Evolutionary conservation across 306 rosid species (phyloP).

Genomic region (Oxytropis ochrocephala): DNA sequence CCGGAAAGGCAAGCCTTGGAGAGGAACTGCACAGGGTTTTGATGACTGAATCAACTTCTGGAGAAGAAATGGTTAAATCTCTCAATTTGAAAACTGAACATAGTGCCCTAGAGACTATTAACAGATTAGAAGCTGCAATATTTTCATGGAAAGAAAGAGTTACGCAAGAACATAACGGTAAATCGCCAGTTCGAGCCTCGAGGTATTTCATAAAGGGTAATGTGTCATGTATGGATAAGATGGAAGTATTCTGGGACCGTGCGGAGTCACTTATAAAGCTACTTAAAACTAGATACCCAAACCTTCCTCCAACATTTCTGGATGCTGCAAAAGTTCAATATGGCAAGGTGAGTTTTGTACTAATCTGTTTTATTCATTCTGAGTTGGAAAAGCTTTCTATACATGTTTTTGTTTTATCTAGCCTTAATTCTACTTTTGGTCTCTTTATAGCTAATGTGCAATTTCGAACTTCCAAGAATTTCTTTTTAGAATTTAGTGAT

Average conservation of each 20-base stretch:
- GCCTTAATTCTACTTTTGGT: background rate
- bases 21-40: conserved; percentile 57
- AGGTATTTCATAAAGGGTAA: conserved; percentile 71
- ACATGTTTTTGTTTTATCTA: background rate
- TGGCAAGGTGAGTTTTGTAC: conserved; percentile 57
- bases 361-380: background rate
- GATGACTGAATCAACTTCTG: conserved; percentile 39
- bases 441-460: background rate
- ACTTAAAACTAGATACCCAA: conserved; percentile 57
- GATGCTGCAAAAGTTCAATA: conserved; percentile 70
- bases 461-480: background rate
- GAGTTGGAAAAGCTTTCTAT: background rate
- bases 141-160: conserved; percentile 71
- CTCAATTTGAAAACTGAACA: conserved; percentile 65
- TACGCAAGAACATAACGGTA: conserved; percentile 38
- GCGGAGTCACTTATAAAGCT: conserved; percentile 53
- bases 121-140: conserved; percentile 66
- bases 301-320: conserved; percentile 83
- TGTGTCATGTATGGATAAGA: conserved; percentile 49
- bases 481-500: background rate
- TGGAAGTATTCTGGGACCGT: conserved; percentile 42
- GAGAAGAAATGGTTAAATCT: conserved; percentile 47
- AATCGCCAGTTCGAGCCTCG: conserved; percentile 60
- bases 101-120: conserved; percentile 53
- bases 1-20: conserved; percentile 68